Conservation (phyloP, 2,329 filamentous ascomycete species). For the Fusarium papillatum region DNA sequence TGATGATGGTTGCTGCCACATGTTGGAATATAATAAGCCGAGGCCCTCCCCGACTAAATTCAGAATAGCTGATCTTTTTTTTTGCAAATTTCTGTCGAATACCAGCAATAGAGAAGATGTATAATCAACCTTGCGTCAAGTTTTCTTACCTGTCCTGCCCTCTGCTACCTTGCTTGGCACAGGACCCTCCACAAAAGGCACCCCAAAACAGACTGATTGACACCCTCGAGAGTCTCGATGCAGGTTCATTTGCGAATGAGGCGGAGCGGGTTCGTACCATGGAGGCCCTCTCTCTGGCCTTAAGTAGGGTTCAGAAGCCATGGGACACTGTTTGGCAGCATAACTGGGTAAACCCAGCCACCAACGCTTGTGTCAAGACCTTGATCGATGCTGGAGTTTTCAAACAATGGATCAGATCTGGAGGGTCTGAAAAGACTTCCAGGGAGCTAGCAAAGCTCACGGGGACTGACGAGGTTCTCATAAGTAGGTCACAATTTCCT, state of each 20-base stretch:
- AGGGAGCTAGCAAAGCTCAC: conserved; percentile 49
- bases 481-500: conserved; percentile 40
- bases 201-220: conserved; percentile 43
- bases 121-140: background rate
- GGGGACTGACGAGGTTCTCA: conserved; percentile 48
- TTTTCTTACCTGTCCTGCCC: background rate
- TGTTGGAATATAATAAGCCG: background rate
- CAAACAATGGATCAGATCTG: conserved; percentile 49
- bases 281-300: conserved; percentile 48
- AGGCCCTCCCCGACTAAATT: background rate
- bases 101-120: background rate
- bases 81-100: background rate
- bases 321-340: conserved; percentile 57
- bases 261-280: conserved; percentile 49
- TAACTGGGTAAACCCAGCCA: conserved; percentile 49
- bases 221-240: conserved; percentile 42
- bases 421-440: conserved; percentile 46
- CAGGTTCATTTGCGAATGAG: conserved; percentile 47
- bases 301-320: conserved; percentile 50
- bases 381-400: conserved; percentile 55
- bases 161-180: background rate
- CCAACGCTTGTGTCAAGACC: conserved; percentile 51
- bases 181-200: conserved; percentile 27
- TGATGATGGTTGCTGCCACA: background rate
- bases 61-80: background rate